These are phyloP conservation scores for Coemansia sp. DNA, from an alignment of 192 early-diverging fungal species.

Conservation along the genomic window DNA sequence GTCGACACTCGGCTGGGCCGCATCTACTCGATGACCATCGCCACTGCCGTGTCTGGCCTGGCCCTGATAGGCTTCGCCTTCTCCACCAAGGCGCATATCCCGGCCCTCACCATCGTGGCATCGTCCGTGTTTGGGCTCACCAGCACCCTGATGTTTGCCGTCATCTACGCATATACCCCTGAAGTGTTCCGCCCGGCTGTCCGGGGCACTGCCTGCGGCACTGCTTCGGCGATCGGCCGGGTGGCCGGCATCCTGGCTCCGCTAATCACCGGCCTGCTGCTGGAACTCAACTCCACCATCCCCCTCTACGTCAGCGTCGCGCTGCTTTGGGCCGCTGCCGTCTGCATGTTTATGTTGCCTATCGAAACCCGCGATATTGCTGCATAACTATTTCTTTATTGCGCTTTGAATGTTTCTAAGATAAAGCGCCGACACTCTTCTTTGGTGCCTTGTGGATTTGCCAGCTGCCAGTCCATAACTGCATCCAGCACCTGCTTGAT, in stretches of 20 bases:
- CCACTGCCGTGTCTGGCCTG: slow-evolving; percentile 69
- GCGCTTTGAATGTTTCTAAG: neutral
- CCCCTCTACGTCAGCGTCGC: slow-evolving; percentile 67
- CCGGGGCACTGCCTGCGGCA: slow-evolving; percentile 76
- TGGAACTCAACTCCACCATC: slow-evolving; percentile 56
- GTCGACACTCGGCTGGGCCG: slow-evolving; percentile 74
- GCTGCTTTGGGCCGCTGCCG: slow-evolving; percentile 56
- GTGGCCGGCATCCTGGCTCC: slow-evolving; percentile 75
- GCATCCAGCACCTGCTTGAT: slow-evolving; percentile 61
- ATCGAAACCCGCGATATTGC: slow-evolving; percentile 55
- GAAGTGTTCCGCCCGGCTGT: slow-evolving; percentile 77
- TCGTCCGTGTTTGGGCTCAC: slow-evolving; percentile 64
- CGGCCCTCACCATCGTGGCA: slow-evolving; percentile 57
- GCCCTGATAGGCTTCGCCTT: slow-evolving; percentile 68
- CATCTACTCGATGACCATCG: slow-evolving; percentile 75
- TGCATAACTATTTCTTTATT: neutral
- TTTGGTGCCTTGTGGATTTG: slow-evolving; percentile 58
- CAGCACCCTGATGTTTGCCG: slow-evolving; percentile 76
- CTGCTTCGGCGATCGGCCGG: slow-evolving; percentile 72
- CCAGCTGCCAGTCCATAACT: slow-evolving; percentile 85
- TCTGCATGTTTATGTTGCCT: slow-evolving; percentile 69
- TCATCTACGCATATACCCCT: slow-evolving; percentile 84
- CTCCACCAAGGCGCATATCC: slow-evolving; percentile 46
- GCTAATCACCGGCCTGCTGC: slow-evolving; percentile 64
- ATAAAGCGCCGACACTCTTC: slow-evolving; percentile 64